Conservation (phyloP, 2,329 filamentous ascomycete species). For the Orbilia ellipsospora region DNA sequence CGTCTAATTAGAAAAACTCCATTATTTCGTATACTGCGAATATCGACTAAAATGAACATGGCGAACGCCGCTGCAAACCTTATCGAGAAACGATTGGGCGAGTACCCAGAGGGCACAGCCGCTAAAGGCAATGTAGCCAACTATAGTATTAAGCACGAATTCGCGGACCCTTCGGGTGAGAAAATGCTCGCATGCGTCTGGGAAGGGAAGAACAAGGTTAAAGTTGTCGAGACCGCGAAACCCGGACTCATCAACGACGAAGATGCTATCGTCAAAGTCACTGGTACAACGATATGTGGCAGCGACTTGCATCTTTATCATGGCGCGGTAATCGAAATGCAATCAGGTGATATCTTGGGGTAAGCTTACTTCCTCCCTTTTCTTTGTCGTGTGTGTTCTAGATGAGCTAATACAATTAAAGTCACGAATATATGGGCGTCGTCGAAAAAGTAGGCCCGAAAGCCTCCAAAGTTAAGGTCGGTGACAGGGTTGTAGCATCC, state of each 20-base stretch:
- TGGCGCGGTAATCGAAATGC: slow-evolving; percentile 69
- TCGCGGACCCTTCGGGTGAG: slow-evolving; percentile 67
- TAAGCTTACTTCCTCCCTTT: not conserved
- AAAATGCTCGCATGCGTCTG: slow-evolving; percentile 84
- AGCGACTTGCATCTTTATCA: slow-evolving; percentile 71
- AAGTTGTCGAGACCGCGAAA: slow-evolving; percentile 67
- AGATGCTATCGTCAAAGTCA: slow-evolving; percentile 60
- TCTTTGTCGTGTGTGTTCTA: not conserved
- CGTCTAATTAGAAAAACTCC: no score
- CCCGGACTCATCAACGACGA: slow-evolving; percentile 59
- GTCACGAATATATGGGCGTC: slow-evolving; percentile 68
- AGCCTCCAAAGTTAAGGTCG: slow-evolving; percentile 69
- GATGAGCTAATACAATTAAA: not conserved
- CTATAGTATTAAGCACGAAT: slow-evolving; percentile 68
- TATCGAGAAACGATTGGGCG: slow-evolving; percentile 75
- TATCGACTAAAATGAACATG: slow-evolving; percentile 17
- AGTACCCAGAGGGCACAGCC: slow-evolving; percentile 72
- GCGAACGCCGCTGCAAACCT: slow-evolving; percentile 48
- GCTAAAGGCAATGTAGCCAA: slow-evolving; percentile 75
- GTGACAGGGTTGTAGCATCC: slow-evolving; percentile 80
- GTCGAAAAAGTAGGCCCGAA: slow-evolving; percentile 69
- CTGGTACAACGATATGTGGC: slow-evolving; percentile 67
- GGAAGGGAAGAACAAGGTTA: slow-evolving; percentile 82
- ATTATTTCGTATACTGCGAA: not conserved
- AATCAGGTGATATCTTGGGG: slow-evolving; percentile 75